Evolutionary conservation across 225 moss, liverwort and hornwort species (phyloP).

Genomic region (Pseudoscleropodium purum): DNA sequence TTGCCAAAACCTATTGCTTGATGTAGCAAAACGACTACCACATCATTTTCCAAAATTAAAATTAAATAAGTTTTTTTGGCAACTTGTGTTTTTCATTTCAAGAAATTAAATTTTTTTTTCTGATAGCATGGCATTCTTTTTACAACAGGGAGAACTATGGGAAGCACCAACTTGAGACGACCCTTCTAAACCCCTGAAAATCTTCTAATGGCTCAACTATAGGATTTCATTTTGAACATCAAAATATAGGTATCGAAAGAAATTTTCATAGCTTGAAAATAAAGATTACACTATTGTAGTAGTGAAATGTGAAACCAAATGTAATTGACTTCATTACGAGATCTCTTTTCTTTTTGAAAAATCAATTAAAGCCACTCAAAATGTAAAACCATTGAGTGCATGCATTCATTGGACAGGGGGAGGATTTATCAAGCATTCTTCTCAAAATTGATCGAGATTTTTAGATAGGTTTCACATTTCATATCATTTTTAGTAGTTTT

Average conservation of each 20-base stretch:
- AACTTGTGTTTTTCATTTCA: no score
- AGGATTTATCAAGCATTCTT: fast-evolving
- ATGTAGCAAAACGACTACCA: no score
- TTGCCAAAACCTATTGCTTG: no score
- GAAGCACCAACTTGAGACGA: no score
- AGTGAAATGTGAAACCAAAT: neutral
- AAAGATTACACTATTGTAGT: neutral
- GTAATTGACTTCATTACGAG: neutral
- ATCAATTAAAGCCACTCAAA: neutral
- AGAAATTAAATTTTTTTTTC: no score
- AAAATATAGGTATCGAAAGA: neutral
- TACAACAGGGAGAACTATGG: no score
- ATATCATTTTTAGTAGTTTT: neutral
- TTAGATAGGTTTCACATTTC: neutral
- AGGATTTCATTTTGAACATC: neutral
- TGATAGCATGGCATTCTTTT: no score
- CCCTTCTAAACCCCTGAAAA: no score
- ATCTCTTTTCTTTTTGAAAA: neutral
- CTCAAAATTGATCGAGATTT: fast-evolving
- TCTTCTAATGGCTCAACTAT: neutral
- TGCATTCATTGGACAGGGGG: no score
- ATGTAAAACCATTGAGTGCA: neutral
- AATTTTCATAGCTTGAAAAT: neutral
- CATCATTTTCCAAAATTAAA: no score
- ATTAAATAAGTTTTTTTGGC: no score